Conservation (phyloP, 306 rosid species). For the Crataegus laevigata region DNA sequence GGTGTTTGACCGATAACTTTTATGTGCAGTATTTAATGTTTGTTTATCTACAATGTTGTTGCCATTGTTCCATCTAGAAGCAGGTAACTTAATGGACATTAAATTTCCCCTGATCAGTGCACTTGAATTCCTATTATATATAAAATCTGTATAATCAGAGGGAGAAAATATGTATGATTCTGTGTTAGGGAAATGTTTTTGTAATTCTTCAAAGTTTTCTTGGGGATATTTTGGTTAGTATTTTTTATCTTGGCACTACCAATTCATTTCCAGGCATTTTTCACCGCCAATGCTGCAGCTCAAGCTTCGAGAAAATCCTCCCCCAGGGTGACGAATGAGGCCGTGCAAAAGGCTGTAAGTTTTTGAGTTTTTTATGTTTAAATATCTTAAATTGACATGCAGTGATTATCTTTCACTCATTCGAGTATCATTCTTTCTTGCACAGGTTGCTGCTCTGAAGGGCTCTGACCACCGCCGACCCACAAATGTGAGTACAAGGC, state of each 20-base stretch:
- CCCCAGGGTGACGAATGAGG: slow-evolving; percentile 71
- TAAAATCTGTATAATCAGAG: too few species aligned
- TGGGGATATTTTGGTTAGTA: not conserved
- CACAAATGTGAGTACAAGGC: slow-evolving; percentile 62
- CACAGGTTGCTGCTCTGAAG: slow-evolving; percentile 71
- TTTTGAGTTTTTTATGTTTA: not conserved
- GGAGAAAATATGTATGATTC: not conserved
- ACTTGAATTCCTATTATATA: not conserved
- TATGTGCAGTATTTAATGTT: not conserved
- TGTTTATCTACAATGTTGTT: not conserved
- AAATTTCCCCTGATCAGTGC: not conserved
- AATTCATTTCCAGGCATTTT: slow-evolving; percentile 48
- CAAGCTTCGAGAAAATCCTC: slow-evolving; percentile 76
- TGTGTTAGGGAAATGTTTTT: not conserved
- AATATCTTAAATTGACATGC: not conserved
- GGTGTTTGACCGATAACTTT: not conserved
- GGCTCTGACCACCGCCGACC: slow-evolving; percentile 62
- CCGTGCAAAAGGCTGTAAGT: slow-evolving; percentile 76
- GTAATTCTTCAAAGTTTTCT: not conserved
- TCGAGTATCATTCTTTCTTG: slow-evolving; percentile 14
- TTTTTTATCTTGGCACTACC: slow-evolving; percentile 9
- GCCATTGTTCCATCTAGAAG: not conserved
- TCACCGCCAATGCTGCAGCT: slow-evolving; percentile 59
- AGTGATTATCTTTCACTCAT: not conserved
- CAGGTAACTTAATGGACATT: not conserved